Evolutionary conservation across 2,329 filamentous ascomycete genomes (phyloP), one percentile per base, ranked within the genome.

Genomic region (Colletotrichum echinochloae): DNA sequence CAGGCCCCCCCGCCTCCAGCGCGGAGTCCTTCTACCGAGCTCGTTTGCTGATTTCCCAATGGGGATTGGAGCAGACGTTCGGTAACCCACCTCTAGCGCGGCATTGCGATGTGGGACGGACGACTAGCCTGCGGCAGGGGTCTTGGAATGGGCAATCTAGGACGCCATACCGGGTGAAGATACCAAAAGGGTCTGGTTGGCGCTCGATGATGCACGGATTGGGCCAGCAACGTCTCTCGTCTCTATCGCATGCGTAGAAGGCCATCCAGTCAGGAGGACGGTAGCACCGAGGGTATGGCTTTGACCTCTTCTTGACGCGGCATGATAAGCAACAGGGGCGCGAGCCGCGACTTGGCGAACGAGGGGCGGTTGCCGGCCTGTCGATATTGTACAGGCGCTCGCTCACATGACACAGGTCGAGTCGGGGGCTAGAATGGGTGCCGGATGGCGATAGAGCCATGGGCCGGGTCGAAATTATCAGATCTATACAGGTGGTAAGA

Each of bases 81-180:
- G 44, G 33, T 30, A 26, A 30, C 33, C 49, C n/a, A n/a, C n/a
- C n/a, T n/a, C 44, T 54, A 54, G 56, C 37, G 37, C 52, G 49
- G 57, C 37, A 52, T 44, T 57, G 44, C 33, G 35, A 62, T 67
- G 54, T 59, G 33, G 67, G 37, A 60, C 49, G 39, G 57, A 51
- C 26, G 3, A 16, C 26, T 30, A 46, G 49, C 33, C 35, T n/a
- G 35, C 35, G 35, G 39, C 23, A 61, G 48, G 39, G 35, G 33
- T 39, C 55, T 70, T 60, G 62, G 55, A 41, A 44, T 48, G 39
- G 51, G 23, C 46, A 55, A 70, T 60, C 5, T 28, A n/a, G 55
- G 35, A 59, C 46, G 49, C 66, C 66, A 66, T 51, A 33, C 55
- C 55, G 56, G 63, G 49, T 56, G 33, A 70, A 49, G 56, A 51